Evolutionary conservation across 176 grass and related monocot species (phyloP), one percentile per base, ranked within the genome.

Genomic region (Zea luxurians): DNA sequence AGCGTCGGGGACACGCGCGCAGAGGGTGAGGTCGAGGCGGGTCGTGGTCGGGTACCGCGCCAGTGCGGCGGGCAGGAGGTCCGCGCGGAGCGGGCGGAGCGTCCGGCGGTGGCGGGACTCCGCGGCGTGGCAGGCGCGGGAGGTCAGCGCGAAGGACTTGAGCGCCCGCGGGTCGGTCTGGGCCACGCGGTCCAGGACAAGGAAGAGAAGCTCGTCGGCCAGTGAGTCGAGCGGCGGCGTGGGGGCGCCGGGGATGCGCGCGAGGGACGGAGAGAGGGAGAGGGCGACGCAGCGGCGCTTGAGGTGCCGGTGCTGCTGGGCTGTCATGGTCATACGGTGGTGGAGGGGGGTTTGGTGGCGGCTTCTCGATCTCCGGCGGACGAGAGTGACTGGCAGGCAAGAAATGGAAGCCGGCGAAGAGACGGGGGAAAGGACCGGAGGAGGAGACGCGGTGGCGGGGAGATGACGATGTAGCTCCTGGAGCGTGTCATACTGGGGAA

Each of bases 101-200:
- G 42, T 0, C 13, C 95, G 81, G 21, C 90, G 96, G 81, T 92
- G 92, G 58, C 87, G 78, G 4, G 92, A 74, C 71, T 98, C 96
- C 3, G 86, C 85, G 61, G 80, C 73, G 71, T 78, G 85, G 83
- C 91, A 97, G n/a, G 86, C 73, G 18, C 86, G 88, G 40, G 88
- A 97, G 65, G 89, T 83, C 18, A 93, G 83, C 2, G 93, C 78
- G 83, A 97, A 93, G 45, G 90, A 78, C 62, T 97, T 97, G 80
- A 82, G 75, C 36, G 84, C 77, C 42, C 80, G 73, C 2, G 88
- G 93, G 37, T 88, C 78, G 10, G 74, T 7, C 10, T 69, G 73
- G 17, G 84, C 83, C 13, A 86, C 71, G 43, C 86, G 64, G 83
- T 97, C 93, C 27, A 97, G 79, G 46, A 97, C 64, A 48, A 88